Evolutionary conservation across 148 eudicot genomes (phyloP).

Genomic region (Nepenthes gracilis): DNA sequence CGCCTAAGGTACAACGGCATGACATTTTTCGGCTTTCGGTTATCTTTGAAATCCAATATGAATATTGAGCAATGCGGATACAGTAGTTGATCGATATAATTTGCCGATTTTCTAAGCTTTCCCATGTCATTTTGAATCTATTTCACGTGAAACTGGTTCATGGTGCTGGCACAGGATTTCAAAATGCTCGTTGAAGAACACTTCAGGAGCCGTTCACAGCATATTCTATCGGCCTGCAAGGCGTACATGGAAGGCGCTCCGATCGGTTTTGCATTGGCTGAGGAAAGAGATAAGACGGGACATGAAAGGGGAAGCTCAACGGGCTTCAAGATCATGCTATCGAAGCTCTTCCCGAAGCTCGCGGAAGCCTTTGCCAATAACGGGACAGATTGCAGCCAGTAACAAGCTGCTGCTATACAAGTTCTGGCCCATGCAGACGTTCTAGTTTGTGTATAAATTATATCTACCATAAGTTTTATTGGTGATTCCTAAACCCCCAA

Average conservation of each 20-base stretch:
- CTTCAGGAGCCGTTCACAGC: slow-evolving; percentile 33
- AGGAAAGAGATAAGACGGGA: slow-evolving; percentile 11
- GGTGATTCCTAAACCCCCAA: too few relatives aligned
- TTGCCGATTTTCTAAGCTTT: background rate
- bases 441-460: too few relatives aligned
- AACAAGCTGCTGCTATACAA: too few relatives aligned
- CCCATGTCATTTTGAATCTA: background rate
- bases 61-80: background rate
- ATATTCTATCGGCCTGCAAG: slow-evolving; percentile 62
- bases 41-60: background rate
- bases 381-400: slow-evolving; percentile 44
- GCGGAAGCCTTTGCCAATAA: slow-evolving; percentile 62
- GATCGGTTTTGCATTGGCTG: slow-evolving; percentile 33
- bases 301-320: slow-evolving; percentile 43
- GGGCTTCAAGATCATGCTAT: slow-evolving; percentile 96
- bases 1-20: slow-evolving; percentile 53
- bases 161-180: slow-evolving; percentile 49
- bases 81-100: background rate
- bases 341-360: slow-evolving; percentile 75
- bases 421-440: too few relatives aligned
- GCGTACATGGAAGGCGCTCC: slow-evolving; percentile 78
- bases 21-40: background rate
- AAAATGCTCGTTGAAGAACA: slow-evolving; percentile 72
- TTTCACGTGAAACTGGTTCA: background rate
- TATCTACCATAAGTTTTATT: too few relatives aligned